Base-by-base conservation (phyloP, 2,329 filamentous ascomycete species). In the Colletotrichum plurivorum region DNA sequence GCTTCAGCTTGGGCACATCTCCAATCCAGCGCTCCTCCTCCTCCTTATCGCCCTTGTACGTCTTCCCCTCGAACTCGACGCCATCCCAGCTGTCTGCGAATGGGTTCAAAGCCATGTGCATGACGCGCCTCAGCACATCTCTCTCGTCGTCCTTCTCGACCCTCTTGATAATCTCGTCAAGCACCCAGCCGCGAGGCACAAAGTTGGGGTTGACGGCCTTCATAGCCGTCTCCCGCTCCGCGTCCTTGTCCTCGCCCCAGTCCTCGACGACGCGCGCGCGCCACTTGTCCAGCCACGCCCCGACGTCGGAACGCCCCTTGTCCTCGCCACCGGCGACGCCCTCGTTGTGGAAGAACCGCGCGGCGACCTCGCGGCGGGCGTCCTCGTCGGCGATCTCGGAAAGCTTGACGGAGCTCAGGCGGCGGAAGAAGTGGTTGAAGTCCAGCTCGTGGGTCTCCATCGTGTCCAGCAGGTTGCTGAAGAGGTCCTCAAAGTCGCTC, bases 391-490 rank as follows among this genome's bases (percentile, higher is more conserved):
- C 86, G 7, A 97, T 77, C 5, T 93, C 88, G 0, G 80, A 80
- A 1, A 94, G 70, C 39, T 82, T 87, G 18, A 97, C 76, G 20
- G 82, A 80, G 60, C 92, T 92, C 0, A 99, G 84, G 9, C 92
- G 88, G 46, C 97, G 89, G 86, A 98, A 98, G 78, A 97, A 96
- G 75, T 97, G 93, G 76, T 97, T 94, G 80, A 98, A 99, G 78
- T 99, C 96, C 2, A 99, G 83, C 76, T 97, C 93, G 18, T 95
- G 83, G 1, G 88, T 88, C 78, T 97, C 93, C 80, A 99, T 85
- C 0, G 89, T 90, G 77, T 98, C 94, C 0, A 99, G 86, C 12
- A 94, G 81, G 63, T 94, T 90, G n/a, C 92, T 94, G 77, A 95
- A 96, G 3, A 98, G 81, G 0, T 87, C 82, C 22, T 97, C 88